These are phyloP conservation scores for Calonectria montana DNA, from an alignment of 2,329 filamentous ascomycete species.

Conservation along the genomic window DNA sequence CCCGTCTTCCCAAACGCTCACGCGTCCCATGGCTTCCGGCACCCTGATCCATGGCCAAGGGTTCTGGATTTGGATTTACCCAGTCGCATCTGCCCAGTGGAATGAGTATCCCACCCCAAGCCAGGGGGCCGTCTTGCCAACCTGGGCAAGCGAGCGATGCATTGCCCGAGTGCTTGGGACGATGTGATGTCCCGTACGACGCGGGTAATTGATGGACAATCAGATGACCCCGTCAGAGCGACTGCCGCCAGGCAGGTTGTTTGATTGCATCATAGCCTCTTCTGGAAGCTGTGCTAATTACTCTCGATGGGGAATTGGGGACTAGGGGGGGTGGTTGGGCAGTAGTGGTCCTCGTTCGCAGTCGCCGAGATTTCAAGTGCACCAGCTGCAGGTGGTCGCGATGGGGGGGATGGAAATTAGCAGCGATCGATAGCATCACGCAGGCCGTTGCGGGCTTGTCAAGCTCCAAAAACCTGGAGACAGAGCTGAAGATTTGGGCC, in stretches of 20 bases:
- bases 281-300: slow-evolving; percentile 12
- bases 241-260: slow-evolving; percentile 6
- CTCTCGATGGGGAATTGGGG: background rate
- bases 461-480: background rate
- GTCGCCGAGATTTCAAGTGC: slow-evolving; percentile 40
- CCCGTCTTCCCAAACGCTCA: slow-evolving; percentile 28
- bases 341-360: slow-evolving; percentile 27
- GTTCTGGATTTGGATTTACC: slow-evolving; percentile 11
- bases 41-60: slow-evolving; percentile 12
- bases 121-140: slow-evolving; percentile 10
- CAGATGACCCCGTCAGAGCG: slow-evolving; percentile 17
- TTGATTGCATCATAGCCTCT: slow-evolving; percentile 22
- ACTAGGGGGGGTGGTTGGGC: slow-evolving; percentile 8
- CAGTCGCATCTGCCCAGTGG: background rate
- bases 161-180: slow-evolving; percentile 27
- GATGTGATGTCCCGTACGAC: slow-evolving; percentile 10
- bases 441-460: background rate
- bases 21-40: slow-evolving; percentile 15
- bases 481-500: slow-evolving; percentile 20
- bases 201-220: slow-evolving; percentile 12
- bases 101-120: slow-evolving; percentile 10
- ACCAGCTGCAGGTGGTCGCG: slow-evolving; percentile 23
- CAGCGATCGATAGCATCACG: slow-evolving; percentile 22
- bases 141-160: slow-evolving; percentile 27
- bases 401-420: slow-evolving; percentile 36